These are phyloP conservation scores for Calonectria montana DNA, from an alignment of 2,329 filamentous ascomycete genomes.

Conservation along the genomic window DNA sequence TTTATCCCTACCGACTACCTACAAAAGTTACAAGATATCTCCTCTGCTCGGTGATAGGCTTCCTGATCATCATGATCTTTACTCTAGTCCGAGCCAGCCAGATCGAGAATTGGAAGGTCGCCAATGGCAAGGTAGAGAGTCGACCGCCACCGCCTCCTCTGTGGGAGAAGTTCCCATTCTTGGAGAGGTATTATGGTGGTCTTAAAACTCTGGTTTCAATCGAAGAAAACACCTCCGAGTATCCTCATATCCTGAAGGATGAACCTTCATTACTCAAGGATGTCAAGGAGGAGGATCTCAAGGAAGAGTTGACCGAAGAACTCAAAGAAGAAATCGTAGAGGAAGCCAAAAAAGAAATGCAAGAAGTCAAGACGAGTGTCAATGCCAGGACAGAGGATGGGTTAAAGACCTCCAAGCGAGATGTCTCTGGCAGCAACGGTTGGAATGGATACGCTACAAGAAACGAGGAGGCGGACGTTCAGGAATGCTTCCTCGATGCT, in stretches of 20 bases:
- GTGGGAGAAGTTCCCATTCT: constrained; percentile 88
- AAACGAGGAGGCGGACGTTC: constrained; percentile 62
- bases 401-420: constrained; percentile 29
- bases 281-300: constrained; percentile 30
- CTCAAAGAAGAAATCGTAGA: constrained; percentile 21
- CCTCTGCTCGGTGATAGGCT: constrained; percentile 75
- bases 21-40: constrained; percentile 82
- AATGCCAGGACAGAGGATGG: not conserved
- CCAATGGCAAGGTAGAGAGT: constrained; percentile 59
- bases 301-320: constrained; percentile 17
- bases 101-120: constrained; percentile 72
- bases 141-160: constrained; percentile 71
- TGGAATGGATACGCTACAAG: constrained; percentile 50
- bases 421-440: constrained; percentile 43
- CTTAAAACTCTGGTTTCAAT: constrained; percentile 77
- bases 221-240: constrained; percentile 80
- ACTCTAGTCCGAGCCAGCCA: constrained; percentile 80
- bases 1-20: constrained; percentile 72
- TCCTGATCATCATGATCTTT: constrained; percentile 81
- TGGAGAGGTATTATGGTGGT: constrained; percentile 91
- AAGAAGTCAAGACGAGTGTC: constrained; percentile 25
- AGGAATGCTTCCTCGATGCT: constrained; percentile 83
- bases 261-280: constrained; percentile 55
- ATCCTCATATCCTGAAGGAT: constrained; percentile 74
- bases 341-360: constrained; percentile 31